A percentile compares a stretch with the other conserved stretches of the same genome.
Conservation (phyloP, 306 rosid genomes). For the Luffa aegyptiaca region DNA sequence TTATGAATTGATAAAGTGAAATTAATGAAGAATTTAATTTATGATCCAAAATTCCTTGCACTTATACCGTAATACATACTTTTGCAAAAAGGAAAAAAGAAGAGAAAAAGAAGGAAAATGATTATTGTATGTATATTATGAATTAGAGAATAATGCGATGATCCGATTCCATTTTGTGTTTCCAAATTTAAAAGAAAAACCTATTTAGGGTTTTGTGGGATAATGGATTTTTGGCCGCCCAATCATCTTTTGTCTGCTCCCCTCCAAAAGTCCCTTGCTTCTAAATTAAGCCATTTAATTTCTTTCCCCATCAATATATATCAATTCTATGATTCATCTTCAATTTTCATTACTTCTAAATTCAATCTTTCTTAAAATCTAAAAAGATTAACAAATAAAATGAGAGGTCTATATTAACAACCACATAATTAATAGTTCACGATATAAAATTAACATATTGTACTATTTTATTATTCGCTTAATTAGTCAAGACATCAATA, state of each 20-base stretch:
- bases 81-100: background rate
- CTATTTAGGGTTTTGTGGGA: background rate
- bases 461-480: too few relatives aligned
- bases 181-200: background rate
- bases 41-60: background rate
- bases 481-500: background rate
- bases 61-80: background rate
- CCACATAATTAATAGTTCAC: background rate
- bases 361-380: too few relatives aligned
- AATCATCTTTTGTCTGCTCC: background rate
- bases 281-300: background rate
- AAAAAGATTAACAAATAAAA: too few relatives aligned
- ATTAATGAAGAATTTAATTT: background rate
- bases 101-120: background rate
- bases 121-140: too few relatives aligned
- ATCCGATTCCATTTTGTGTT: too few relatives aligned
- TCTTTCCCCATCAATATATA: background rate
- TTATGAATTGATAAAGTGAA: background rate
- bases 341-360: too few relatives aligned
- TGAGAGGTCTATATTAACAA: background rate
- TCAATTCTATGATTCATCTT: background rate
- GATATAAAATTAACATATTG: too few relatives aligned
- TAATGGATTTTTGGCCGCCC: background rate
- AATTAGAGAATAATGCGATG: too few relatives aligned
- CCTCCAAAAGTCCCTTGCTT: background rate